Base-by-base conservation (phyloP, 495 filamentous ascomycete species). In the Penicillium samsonianum region DNA sequence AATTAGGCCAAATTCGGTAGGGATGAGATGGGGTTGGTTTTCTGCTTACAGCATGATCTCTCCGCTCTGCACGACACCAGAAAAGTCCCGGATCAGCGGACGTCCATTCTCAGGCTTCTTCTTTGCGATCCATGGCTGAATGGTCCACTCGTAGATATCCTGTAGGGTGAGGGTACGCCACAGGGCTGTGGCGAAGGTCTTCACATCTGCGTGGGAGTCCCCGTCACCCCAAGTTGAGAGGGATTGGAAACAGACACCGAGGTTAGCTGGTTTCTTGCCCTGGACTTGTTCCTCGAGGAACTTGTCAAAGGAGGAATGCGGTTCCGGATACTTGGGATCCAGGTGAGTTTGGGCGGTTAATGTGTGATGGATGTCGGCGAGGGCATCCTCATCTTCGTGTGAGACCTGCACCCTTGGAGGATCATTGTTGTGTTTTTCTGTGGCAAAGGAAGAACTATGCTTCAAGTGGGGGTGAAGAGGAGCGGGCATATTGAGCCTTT, bases 61-160 rank as follows among this genome's bases (percentile, higher is more conserved):
- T 14, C 90, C 89, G 37, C 80, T 83, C 43, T 80, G 75, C 2
- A 92, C 78, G 1, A 90, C 70, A 0, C 89, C 90, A 20, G 87
- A 85, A 63, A 91, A 87, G 40, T 82, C 74, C 23, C 82, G 81
- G 16, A 74, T 72, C 20, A 74, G 55, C 12, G 59, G 67, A 26
- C 72, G 68, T 1, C 72, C 72, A 48, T 61, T 54, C 38, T 72
- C 48, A 7, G 70, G 68, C 26, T 68, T 61, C 38, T 73, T 69
- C 5, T 61, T 52, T 2, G 64, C 56, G 9, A 69, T 14, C 72
- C 67, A 72, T 10, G 72, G 72, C 58, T 73, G 65, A 28, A 75
- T 57, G 2, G 72, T 75, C 72, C 72, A 73, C 49, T 75, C 70
- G 25, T 73, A 75, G 31, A 75, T 63, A 60, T 75, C 72, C 25